These are phyloP conservation scores for Phytophthora ramorum DNA, from an alignment of 352 stramenopile genomes.

Conservation along the genomic window DNA sequence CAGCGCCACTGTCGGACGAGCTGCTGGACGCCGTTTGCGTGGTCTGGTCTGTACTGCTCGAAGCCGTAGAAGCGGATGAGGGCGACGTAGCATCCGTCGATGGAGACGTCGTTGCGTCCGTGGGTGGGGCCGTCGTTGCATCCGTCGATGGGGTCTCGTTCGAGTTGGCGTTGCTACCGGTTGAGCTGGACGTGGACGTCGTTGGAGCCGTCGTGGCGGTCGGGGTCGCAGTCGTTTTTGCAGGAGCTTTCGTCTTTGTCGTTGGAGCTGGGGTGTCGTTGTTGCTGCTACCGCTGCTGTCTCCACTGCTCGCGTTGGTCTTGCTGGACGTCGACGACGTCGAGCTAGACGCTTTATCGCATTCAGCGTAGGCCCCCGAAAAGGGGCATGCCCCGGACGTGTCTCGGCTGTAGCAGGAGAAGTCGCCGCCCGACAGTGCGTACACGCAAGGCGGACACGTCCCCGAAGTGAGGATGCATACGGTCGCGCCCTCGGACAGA, in stretches of 20 bases:
- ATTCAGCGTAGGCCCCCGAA: conserved; percentile 37
- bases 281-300: conserved; percentile 1
- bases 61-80: background rate
- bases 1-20: background rate
- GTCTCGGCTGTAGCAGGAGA: conserved; percentile 69
- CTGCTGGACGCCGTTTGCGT: conserved; percentile 9
- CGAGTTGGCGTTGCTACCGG: conserved; percentile 9
- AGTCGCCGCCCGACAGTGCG: conserved; percentile 57
- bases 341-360: conserved; percentile 10
- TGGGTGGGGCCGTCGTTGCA: background rate
- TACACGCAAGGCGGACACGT: conserved; percentile 77
- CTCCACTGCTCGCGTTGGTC: conserved; percentile 1
- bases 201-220: background rate
- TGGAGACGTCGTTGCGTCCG: background rate
- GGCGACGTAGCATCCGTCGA: background rate
- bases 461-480: conserved; percentile 50
- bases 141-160: conserved; percentile 1
- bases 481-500: conserved; percentile 61
- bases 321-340: conserved; percentile 13
- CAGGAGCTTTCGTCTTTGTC: conserved; percentile 20
- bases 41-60: conserved; percentile 7
- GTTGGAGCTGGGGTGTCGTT: conserved; percentile 6
- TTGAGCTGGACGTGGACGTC: conserved; percentile 7
- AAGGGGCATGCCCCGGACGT: conserved; percentile 32
- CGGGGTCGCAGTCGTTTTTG: conserved; percentile 9